phyloP scores from a whole-genome alignment of 2,329 filamentous ascomycete genomes.

The Colletotrichum sp. region DNA sequence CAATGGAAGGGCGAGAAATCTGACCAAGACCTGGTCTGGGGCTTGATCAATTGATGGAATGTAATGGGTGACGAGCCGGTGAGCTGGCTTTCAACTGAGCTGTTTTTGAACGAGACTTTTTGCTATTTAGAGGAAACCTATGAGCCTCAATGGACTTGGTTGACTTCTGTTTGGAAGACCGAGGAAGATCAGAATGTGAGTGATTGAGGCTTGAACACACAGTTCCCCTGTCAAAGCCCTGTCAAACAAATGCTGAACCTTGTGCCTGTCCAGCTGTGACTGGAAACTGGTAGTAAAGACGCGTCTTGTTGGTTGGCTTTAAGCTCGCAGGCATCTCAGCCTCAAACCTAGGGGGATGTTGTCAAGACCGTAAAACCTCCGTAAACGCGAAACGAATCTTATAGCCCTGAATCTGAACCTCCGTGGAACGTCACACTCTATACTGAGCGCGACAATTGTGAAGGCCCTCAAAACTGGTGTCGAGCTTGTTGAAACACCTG shows the following conservation, averaged over 20 bases:
- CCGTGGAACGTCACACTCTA: too few species aligned
- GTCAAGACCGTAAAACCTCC: too few species aligned
- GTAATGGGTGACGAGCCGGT: background rate
- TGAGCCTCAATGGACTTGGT: background rate
- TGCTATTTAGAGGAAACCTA: background rate
- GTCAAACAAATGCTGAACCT: background rate
- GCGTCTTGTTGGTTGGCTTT: background rate
- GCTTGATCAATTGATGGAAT: background rate
- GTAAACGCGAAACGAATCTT: too few species aligned
- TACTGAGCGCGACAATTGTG: too few species aligned
- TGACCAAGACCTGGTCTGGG: background rate
- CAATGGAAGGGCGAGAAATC: background rate
- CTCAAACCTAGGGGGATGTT: background rate
- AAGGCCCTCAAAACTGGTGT: too few species aligned
- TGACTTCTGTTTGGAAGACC: background rate
- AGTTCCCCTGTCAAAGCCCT: background rate
- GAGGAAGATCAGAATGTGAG: background rate
- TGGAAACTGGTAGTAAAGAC: background rate
- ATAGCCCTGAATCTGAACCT: too few species aligned
- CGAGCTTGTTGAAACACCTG: too few species aligned
- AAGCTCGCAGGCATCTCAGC: background rate
- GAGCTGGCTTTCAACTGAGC: background rate
- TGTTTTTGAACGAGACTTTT: background rate
- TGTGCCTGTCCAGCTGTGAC: background rate
- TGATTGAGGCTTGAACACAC: background rate